These are phyloP conservation scores for Solanum habrochaites DNA, from an alignment of 257 asterid species.

Conservation along the genomic window DNA sequence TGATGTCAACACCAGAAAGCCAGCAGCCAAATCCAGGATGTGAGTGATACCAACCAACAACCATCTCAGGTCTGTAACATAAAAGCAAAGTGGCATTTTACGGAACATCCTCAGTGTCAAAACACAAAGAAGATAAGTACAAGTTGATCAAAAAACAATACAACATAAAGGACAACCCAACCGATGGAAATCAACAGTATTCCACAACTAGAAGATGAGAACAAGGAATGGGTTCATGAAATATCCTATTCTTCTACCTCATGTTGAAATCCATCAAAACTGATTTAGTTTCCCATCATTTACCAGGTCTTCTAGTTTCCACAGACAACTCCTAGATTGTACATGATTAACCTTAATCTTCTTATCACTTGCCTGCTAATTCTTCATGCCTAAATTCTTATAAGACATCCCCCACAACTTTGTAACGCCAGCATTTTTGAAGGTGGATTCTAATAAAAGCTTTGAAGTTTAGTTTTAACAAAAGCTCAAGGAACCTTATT, in stretches of 20 bases:
- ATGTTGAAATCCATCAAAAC: neutral
- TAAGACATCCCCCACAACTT: neutral
- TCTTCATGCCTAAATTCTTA: neutral
- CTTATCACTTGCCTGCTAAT: neutral
- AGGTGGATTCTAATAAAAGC: neutral
- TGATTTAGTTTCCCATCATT: neutral
- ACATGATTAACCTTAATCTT: neutral
- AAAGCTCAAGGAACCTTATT: neutral
- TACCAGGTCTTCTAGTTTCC: neutral
- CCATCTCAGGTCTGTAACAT: constrained; percentile 91
- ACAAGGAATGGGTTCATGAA: neutral
- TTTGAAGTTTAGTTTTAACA: neutral
- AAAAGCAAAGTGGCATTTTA: constrained; percentile 1
- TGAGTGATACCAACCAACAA: constrained; percentile 98
- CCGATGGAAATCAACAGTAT: neutral
- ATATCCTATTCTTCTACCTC: neutral
- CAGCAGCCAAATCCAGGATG: constrained; percentile 99
- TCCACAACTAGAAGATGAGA: neutral
- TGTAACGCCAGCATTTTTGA: neutral
- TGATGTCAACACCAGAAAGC: constrained; percentile 96
- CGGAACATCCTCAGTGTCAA: neutral
- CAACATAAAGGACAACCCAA: neutral
- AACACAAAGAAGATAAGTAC: neutral
- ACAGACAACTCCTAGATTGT: neutral
- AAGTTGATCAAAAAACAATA: neutral